Evolutionary conservation across 2,329 filamentous ascomycete species (phyloP).

Genomic region (Pyrenophora graminea): DNA sequence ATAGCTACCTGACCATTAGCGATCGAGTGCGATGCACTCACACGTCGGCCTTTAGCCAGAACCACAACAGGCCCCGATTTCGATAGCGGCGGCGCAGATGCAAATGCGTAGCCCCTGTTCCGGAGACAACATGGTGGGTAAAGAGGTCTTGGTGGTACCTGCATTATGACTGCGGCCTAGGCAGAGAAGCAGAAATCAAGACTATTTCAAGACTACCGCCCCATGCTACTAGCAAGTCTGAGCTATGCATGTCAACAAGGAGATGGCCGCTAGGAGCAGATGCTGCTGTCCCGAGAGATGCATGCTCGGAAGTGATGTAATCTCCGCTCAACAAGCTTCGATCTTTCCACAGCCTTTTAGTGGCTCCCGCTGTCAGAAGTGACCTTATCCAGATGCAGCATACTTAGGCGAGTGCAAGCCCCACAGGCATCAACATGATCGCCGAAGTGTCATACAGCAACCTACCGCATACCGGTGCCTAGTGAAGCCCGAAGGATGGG

Average conservation of each 20-base stretch:
- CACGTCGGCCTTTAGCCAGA: no score
- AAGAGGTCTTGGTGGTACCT: background rate
- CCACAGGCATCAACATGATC: slow-evolving; percentile 1
- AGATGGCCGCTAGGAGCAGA: no score
- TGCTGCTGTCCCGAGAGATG: background rate
- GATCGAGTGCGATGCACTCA: no score
- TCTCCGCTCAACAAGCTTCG: slow-evolving; percentile 5
- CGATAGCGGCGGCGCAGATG: background rate
- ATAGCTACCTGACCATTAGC: background rate
- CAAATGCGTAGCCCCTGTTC: background rate
- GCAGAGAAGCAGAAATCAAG: background rate
- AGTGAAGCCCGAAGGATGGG: slow-evolving; percentile 2
- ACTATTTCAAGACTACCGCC: background rate
- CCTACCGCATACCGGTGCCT: background rate
- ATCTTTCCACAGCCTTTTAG: background rate
- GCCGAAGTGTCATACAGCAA: slow-evolving; percentile 6
- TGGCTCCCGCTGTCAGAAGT: slow-evolving; percentile 12
- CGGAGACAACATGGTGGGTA: background rate
- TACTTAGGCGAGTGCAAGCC: background rate
- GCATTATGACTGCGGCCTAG: background rate
- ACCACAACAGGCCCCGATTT: no score
- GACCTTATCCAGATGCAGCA: slow-evolving; percentile 6
- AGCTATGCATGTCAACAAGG: background rate
- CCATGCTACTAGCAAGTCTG: background rate
- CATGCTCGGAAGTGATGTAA: background rate